Percentiles rank a stretch among this genome's conserved stretches.
Conservation (phyloP, 768 basidiomycete genomes). For the Boletus rufocinnamomeus region DNA sequence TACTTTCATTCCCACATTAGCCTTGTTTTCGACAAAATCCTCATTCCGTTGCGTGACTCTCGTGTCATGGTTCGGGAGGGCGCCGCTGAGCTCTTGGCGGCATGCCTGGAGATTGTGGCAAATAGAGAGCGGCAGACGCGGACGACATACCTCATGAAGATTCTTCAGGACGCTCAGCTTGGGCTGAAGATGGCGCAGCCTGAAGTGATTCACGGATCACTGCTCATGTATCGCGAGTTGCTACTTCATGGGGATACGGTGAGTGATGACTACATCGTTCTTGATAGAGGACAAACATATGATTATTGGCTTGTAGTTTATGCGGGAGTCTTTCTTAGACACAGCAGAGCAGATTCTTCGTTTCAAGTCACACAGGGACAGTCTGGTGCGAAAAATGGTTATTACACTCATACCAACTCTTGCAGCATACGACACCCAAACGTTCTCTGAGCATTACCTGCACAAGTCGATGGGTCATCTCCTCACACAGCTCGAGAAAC, state of each 20-base stretch:
- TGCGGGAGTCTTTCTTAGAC: constrained; percentile 83
- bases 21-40: constrained; percentile 89
- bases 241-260: constrained; percentile 95
- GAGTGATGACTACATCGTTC: constrained; percentile 29
- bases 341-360: constrained; percentile 88
- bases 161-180: constrained; percentile 85
- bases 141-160: constrained; percentile 69
- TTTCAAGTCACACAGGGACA: constrained; percentile 86
- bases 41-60: constrained; percentile 85
- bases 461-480: constrained; percentile 95
- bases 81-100: constrained; percentile 90
- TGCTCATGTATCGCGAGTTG: constrained; percentile 89
- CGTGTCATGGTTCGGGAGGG: constrained; percentile 91
- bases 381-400: constrained; percentile 89
- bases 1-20: constrained; percentile 89
- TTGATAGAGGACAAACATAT: constrained; percentile 1
- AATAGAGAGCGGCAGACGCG: constrained; percentile 67
- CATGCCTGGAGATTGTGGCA: constrained; percentile 86
- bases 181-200: constrained; percentile 79
- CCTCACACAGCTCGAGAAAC: constrained; percentile 83
- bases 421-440: constrained; percentile 91
- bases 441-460: constrained; percentile 87
- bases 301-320: constrained; percentile 55
- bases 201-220: constrained; percentile 89
- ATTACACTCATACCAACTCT: constrained; percentile 94